phyloP scores from a whole-genome alignment of 495 filamentous ascomycete species.

The Penicillium cinerascens region DNA sequence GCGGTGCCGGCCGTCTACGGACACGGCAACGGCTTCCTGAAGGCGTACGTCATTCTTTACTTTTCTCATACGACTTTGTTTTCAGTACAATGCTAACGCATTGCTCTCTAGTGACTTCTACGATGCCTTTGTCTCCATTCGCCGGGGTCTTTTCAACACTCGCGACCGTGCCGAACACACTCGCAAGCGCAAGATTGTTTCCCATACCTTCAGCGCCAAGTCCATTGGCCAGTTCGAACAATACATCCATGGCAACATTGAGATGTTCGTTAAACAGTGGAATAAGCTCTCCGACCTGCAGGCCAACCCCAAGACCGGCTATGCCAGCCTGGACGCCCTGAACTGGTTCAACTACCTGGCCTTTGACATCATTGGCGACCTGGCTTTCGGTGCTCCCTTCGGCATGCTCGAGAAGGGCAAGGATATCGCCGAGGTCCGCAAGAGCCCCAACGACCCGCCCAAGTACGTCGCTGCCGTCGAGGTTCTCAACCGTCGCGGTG shows the following conservation, averaged over 20 bases:
- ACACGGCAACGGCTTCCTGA: conserved; percentile 71
- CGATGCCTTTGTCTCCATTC: conserved; percentile 87
- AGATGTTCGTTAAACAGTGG: conserved; percentile 71
- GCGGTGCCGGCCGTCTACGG: conserved; percentile 58
- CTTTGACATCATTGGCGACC: conserved; percentile 82
- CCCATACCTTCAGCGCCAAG: conserved; percentile 84
- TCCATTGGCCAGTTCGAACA: conserved; percentile 82
- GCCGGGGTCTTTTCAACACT: conserved; percentile 86
- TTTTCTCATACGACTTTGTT: neutral
- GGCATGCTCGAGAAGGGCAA: conserved; percentile 51
- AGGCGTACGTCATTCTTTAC: conserved; percentile 49
- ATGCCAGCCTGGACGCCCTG: conserved; percentile 67
- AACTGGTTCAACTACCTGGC: conserved; percentile 95
- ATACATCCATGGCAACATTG: conserved; percentile 79
- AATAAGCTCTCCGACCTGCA: conserved; percentile 49
- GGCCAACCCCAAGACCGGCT: conserved; percentile 46
- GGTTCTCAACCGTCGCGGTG: conserved; percentile 54
- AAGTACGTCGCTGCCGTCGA: conserved; percentile 50
- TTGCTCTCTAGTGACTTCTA: conserved; percentile 65
- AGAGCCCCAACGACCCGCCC: conserved; percentile 38
- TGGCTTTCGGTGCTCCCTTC: conserved; percentile 54
- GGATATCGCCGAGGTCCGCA: conserved; percentile 60
- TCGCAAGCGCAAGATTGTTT: conserved; percentile 84
- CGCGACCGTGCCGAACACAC: conserved; percentile 78
- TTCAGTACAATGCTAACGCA: conserved; percentile 1